phyloP scores from a whole-genome alignment of 2,329 filamentous ascomycete species.

The Diaporthe australafricana region DNA sequence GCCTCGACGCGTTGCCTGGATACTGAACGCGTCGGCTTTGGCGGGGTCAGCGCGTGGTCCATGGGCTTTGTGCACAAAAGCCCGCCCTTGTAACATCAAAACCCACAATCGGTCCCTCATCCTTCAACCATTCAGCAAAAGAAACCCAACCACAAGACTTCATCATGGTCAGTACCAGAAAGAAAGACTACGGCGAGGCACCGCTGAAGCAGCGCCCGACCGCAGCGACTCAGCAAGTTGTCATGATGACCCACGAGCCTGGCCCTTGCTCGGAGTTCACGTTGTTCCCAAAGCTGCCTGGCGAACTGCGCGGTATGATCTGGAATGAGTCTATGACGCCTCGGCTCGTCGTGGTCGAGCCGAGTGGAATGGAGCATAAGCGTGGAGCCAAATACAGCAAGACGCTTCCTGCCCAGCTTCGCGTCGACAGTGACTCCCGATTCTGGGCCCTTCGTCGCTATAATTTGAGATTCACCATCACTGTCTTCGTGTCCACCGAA shows the following conservation, averaged over 20 bases:
- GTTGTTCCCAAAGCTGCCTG: neutral
- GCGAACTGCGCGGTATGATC: neutral
- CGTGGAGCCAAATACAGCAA: neutral
- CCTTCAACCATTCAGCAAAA: too few species aligned
- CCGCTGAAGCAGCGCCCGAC: neutral
- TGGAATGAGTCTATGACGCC: neutral
- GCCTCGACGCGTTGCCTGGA: too few species aligned
- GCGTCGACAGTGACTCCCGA: neutral
- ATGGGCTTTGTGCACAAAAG: too few species aligned
- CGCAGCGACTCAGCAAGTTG: neutral
- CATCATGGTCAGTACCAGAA: conserved; percentile 3
- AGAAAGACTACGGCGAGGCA: neutral
- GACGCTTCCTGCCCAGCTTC: neutral
- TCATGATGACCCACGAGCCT: neutral
- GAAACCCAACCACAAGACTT: neutral
- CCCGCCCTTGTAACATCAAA: too few species aligned
- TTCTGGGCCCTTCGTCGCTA: neutral
- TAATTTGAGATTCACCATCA: neutral
- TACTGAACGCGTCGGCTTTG: too few species aligned
- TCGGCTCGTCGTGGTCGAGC: neutral
- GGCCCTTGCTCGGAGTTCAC: neutral
- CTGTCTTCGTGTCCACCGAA: too few species aligned
- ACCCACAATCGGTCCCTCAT: too few species aligned
- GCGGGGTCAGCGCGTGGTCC: too few species aligned
- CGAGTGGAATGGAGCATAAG: neutral